A percentile compares a stretch with the other conserved stretches of the same genome.
phyloP scores from a whole-genome alignment of 805 yeast genomes.

The Candida parachauliodes region DNA sequence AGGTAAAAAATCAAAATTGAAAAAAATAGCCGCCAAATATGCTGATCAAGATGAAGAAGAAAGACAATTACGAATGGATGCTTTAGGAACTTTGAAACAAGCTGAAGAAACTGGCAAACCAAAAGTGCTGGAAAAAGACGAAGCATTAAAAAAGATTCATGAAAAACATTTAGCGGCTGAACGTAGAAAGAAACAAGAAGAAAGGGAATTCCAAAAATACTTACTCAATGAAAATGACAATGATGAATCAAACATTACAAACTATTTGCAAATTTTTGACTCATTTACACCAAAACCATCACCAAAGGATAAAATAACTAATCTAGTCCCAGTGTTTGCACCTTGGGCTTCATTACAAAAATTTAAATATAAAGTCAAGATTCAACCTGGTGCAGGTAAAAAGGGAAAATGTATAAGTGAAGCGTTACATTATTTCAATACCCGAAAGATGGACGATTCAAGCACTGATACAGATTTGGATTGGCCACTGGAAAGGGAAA shows the following conservation, averaged over 20 bases:
- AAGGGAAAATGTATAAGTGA: conserved; percentile 85
- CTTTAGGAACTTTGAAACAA: conserved; percentile 78
- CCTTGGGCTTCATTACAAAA: conserved; percentile 84
- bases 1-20: conserved; percentile 82
- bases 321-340: conserved; percentile 82
- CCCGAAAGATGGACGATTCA: conserved; percentile 39
- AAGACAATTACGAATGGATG: conserved; percentile 66
- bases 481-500: conserved; percentile 68
- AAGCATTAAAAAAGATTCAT: conserved; percentile 23
- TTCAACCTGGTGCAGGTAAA: conserved; percentile 76
- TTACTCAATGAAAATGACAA: conserved; percentile 30
- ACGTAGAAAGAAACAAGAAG: conserved; percentile 43
- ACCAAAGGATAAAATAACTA: conserved; percentile 49
- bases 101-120: conserved; percentile 27
- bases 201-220: conserved; percentile 44
- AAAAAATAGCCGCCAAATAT: conserved; percentile 78
- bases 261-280: conserved; percentile 44
- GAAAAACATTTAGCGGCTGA: conserved; percentile 31
- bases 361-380: conserved; percentile 75
- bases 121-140: conserved; percentile 16
- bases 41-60: conserved; percentile 93
- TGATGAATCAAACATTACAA: conserved; percentile 25
- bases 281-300: conserved; percentile 43
- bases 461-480: conserved; percentile 52
- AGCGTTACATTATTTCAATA: conserved; percentile 53